Base-by-base conservation (phyloP, 2,329 filamentous ascomycete species). In the Nothophoma quercina region DNA sequence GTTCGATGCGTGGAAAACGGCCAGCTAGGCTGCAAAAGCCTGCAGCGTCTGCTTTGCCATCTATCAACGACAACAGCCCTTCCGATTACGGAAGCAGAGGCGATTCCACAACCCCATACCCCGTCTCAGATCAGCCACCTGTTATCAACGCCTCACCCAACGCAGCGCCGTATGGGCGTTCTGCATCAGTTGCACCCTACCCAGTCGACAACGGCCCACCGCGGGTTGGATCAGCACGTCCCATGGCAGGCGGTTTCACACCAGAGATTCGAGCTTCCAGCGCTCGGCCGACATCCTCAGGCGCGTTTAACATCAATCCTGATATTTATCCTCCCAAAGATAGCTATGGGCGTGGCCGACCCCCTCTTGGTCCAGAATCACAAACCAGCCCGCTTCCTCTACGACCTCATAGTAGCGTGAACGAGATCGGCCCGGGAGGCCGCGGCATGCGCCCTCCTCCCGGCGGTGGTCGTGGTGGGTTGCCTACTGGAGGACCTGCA, bases 121-220 rank as follows among this genome's bases (percentile, higher is more conserved):
- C 77, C 13, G 58, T 76, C 2, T 76, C 75, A 15, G 75, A 79
- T 51, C 68, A 76, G 35, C 77, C 77, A 30, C 74, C 77, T 4
- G 56, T 65, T 60, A 44, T 69, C 16, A 49, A 53, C 16, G 52
- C 41, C 15, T 40, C 54, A n/a, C 67, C 56, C 23, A 54, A 51
- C n/a, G 54, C 65, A 10, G 58, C 63, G 34, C 72, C 69, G 33
- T 70, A 68, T 13, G 70, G 74, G 15, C 69, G 75, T 22, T 79
- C 84, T 26, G 74, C 84, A 13, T 82, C 86, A 8, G 79, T 83
- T 18, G 85, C 86, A 1, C 89, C 89, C 1, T 92, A 92, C 63
- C 89, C 89, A 0, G 81, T 87, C 41, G 88, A 90, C 59, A 86
- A 89, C 59, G 78, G 79, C 45, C 82, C 85, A 16, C 78, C 81